Conservation (phyloP, 108 stramenopile species). For the Skeletonema grethae region DNA sequence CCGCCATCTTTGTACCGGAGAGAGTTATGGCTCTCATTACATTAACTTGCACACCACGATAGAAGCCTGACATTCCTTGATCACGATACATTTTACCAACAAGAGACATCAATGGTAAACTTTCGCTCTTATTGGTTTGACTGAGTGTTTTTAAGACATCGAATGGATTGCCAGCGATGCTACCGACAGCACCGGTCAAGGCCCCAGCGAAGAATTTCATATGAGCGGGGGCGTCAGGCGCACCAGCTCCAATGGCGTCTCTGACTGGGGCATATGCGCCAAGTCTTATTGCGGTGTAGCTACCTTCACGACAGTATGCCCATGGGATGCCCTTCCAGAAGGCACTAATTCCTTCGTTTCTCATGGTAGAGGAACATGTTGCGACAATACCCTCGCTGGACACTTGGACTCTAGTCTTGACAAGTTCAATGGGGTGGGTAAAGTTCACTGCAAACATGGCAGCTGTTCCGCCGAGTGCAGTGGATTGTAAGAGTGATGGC, state of each 20-base stretch:
- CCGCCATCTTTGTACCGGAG: conserved; percentile 94
- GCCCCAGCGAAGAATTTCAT: not conserved
- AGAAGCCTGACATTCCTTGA: conserved; percentile 88
- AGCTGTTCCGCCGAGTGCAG: conserved; percentile 49
- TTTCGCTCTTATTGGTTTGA: conserved; percentile 80
- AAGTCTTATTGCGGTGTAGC: conserved; percentile 69
- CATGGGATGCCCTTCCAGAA: conserved; percentile 64
- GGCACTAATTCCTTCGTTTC: conserved; percentile 42
- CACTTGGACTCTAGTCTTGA: conserved; percentile 62
- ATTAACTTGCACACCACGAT: conserved; percentile 93
- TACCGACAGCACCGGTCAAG: conserved; percentile 81
- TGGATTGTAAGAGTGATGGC: conserved; percentile 59
- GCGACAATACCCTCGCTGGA: conserved; percentile 1
- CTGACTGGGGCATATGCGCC: conserved; percentile 59
- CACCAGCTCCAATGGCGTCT: conserved; percentile 59
- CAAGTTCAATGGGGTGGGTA: conserved; percentile 80
- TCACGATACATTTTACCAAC: conserved; percentile 70
- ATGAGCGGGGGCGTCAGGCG: not conserved
- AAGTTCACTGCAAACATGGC: conserved; percentile 71
- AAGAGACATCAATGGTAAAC: conserved; percentile 58
- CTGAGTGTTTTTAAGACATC: conserved; percentile 91
- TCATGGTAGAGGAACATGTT: conserved; percentile 15
- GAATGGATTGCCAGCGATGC: conserved; percentile 91
- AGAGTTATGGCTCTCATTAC: conserved; percentile 91
- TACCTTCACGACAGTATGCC: conserved; percentile 65